These are phyloP conservation scores for Plasmodium yoelii DNA, from an alignment of 169 alveolate genomes.

Conservation along the genomic window DNA sequence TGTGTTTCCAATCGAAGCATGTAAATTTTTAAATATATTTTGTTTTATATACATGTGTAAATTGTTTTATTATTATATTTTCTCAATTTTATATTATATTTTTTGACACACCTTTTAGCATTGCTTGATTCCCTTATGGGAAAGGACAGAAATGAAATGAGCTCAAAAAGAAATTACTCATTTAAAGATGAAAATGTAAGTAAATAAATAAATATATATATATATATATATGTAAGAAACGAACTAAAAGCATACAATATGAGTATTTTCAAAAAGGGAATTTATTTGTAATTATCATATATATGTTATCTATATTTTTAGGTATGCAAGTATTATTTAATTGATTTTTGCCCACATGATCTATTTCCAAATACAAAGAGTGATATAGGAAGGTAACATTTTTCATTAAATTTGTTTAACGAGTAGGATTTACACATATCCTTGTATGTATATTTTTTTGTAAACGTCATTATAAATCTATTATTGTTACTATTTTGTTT, in stretches of 20 bases:
- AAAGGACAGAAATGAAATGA: constrained; percentile 82
- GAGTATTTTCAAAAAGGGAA: neutral
- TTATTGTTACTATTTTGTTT: neutral
- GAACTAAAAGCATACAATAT: neutral
- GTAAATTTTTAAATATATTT: neutral
- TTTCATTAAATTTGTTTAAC: neutral
- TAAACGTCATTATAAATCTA: constrained; percentile 17
- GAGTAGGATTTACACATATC: neutral
- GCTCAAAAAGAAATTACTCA: constrained; percentile 71
- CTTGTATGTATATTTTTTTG: neutral
- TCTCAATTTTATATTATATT: neutral
- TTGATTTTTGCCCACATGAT: constrained; percentile 95
- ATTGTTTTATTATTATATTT: neutral
- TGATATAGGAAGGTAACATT: constrained; percentile 89
- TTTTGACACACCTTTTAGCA: constrained; percentile 39
- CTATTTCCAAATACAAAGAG: constrained; percentile 92
- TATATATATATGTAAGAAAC: neutral
- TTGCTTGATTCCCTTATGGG: constrained; percentile 88
- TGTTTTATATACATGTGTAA: neutral
- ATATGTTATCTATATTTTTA: constrained; percentile 38
- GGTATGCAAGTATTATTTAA: constrained; percentile 91
- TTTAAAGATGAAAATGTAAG: constrained; percentile 79
- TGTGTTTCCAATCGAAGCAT: neutral
- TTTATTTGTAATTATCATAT: constrained; percentile 1
- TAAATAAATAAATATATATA: neutral